Evolutionary conservation across 257 asterid genomes (phyloP).

Genomic region (Nicotiana attenuata): DNA sequence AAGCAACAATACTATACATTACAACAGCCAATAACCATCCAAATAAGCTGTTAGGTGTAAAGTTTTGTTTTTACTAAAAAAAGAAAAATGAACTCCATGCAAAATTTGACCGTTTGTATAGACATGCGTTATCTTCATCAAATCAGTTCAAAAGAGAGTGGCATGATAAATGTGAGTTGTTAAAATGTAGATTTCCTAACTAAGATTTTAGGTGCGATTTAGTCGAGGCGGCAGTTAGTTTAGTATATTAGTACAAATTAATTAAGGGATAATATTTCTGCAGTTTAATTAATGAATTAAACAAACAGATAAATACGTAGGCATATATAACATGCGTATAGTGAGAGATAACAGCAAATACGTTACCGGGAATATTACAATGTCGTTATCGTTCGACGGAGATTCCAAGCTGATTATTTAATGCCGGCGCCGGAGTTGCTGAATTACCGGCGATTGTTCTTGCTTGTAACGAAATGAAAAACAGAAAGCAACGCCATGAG

Average conservation of each 20-base stretch:
- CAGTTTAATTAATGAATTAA: not conserved
- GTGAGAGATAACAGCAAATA: not conserved
- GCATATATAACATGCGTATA: not conserved
- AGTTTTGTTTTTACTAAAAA: too few relatives aligned
- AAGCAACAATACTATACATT: too few relatives aligned
- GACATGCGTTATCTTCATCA: not conserved
- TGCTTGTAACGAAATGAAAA: constrained; percentile 23
- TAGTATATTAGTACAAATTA: not conserved
- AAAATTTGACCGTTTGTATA: not conserved
- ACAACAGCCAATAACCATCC: too few relatives aligned
- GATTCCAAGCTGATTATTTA: not conserved
- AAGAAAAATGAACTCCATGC: not conserved
- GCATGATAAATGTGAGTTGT: not conserved
- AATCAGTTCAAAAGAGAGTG: not conserved
- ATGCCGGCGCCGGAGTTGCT: not conserved
- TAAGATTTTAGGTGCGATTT: constrained; percentile 5
- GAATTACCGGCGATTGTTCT: not conserved
- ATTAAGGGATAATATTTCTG: not conserved
- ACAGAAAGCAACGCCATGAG: constrained; percentile 24
- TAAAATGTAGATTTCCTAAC: not conserved
- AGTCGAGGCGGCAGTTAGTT: not conserved
- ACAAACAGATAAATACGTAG: not conserved
- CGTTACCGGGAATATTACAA: not conserved
- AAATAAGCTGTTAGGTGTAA: too few relatives aligned
- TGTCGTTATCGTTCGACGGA: not conserved